Evolutionary conservation across 805 yeast species (phyloP), one percentile per base, ranked within the genome.

Genomic region (Pichia insulana): DNA sequence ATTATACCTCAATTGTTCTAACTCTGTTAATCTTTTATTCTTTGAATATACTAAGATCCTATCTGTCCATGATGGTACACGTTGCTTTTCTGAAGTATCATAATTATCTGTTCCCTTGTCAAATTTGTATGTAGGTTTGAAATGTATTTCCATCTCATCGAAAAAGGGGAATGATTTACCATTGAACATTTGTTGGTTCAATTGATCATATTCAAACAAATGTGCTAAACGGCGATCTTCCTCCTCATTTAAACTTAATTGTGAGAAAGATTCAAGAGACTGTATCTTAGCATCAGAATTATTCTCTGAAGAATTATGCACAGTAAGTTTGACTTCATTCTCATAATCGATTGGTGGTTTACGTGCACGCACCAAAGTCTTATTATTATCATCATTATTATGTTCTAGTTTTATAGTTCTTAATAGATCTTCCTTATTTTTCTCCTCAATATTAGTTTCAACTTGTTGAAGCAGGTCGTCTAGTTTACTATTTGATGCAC

Each of bases 51-150:
- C 80, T 37, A 89, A 61, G 27, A 90, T 79, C 44, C 98, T 67
- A 64, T 92, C 99, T 3, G 97, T 89, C 98, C 98, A 92, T 0
- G 98, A 94, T 1, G 98, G 99, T 11, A 85, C 79, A 48, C 99
- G 74, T 61, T 79, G 80, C 61, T 92, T 92, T 54, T 90, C 97
- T 33, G 94, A 80, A 0, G 95, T 74, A 59, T 92, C 99, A 58
- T 89, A 92, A 2, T 57, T 63, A 37, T 73, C 75, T 0, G 95
- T 82, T 4, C 95, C 94, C 38, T 85, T 83, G 57, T 92, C 95
- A 59, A 82, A 92, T 58, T 92, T 92, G 63, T 92, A 92, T 0
- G 99, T 92, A 6, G 99, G 99, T 7, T 82, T 73, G 54, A 92
- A 90, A 16, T 64, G 67, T 36, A 92, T 83, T 39, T 76, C 82